These are phyloP conservation scores for Sisymbrium altissimum DNA, from an alignment of 345 rosid genomes.

Conservation along the genomic window DNA sequence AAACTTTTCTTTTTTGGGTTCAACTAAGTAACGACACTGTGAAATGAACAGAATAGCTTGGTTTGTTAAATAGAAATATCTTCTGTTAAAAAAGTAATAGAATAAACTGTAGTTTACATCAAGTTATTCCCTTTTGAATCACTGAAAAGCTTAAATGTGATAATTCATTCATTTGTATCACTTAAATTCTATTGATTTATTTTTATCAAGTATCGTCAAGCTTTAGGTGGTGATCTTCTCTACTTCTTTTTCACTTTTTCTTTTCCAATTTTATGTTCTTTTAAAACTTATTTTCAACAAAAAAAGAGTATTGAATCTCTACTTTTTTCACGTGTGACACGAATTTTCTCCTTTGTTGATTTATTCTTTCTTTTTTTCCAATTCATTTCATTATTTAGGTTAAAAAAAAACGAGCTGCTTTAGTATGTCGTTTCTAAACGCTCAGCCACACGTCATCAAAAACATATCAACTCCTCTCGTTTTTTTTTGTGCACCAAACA, in stretches of 20 bases:
- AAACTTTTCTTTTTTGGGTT: background rate
- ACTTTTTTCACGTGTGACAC: slow-evolving; percentile 51
- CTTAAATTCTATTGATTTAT: background rate
- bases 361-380: slow-evolving; percentile 9
- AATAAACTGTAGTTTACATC: background rate
- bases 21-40: background rate
- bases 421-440: slow-evolving; percentile 23
- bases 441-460: slow-evolving; percentile 31
- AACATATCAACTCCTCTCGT: background rate
- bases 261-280: slow-evolving; percentile 6
- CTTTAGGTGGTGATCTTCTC: slow-evolving; percentile 31
- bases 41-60: background rate
- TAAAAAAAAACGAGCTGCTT: background rate
- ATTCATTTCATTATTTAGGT: slow-evolving; percentile 24
- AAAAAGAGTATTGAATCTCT: slow-evolving; percentile 7
- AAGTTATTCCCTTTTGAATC: background rate
- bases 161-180: background rate
- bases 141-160: background rate
- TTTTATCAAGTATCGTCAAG: slow-evolving; percentile 13
- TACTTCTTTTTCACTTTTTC: slow-evolving; percentile 24
- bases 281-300: slow-evolving; percentile 3
- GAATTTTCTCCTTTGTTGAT: slow-evolving; percentile 28
- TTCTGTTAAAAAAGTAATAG: background rate
- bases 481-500: too few species aligned
- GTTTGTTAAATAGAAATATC: background rate